Evolutionary conservation across 495 filamentous ascomycete genomes (phyloP), one percentile per base, ranked within the genome.

Genomic region (Penicillium lagena): DNA sequence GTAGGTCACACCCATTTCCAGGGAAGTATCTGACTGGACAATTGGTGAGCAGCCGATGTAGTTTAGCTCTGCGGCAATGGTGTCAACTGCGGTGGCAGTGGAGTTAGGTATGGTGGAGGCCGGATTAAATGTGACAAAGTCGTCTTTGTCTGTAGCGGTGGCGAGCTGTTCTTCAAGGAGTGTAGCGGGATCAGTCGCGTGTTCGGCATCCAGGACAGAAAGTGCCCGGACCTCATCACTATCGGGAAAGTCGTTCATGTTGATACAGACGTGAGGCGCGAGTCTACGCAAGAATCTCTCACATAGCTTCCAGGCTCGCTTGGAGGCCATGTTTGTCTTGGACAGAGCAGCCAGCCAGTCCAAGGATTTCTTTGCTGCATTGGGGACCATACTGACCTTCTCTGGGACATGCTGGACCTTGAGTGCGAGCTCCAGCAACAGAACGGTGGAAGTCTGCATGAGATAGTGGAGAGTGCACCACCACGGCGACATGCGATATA

Each of bases 401-500:
- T 75, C 65, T 1, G 76, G 75, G n/a, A 75, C 72, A 54, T 81
- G 77, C 46, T 77, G 68, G 11, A 67, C 66, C 28, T 62, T 56
- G 45, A 75, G 78, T 12, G 75, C 61, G 35, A 81, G 70, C 42
- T 85, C 82, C 9, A 82, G 58, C 31, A 84, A 66, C 4, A 86
- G 63, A 1, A 85, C 68, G 0, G 71, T 73, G 0, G 74, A 66
- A 12, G 81, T 76, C 59, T 82, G 78, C 65, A 80, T 82, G 12
- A 85, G 55, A 36, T 79, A 79, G 55, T 85, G 82, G 1, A 84
- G 56, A 7, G 76, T 66, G 42, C 69, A 77, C 82, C 82, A 86
- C 79, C 81, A 86, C 14, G 78, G 76, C 2, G 70, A 66, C 15
- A 70, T 67, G 12, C 63, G 63, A 50, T 80, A 73, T 3, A 83